Conservation (phyloP, 2,329 filamentous ascomycete species). For the Xylariaceae sp. region DNA sequence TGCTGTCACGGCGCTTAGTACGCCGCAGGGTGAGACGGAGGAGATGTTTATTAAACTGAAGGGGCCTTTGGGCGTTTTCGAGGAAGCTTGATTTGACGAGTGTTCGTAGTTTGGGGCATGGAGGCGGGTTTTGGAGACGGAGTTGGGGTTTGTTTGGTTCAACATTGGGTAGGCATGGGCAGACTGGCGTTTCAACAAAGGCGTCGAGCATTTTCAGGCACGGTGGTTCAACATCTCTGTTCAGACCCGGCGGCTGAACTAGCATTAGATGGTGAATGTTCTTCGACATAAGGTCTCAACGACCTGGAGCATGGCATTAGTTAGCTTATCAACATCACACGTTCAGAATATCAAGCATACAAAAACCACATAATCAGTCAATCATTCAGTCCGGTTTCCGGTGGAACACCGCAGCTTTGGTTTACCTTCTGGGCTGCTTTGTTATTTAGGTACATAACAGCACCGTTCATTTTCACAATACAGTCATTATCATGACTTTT, state of each 20-base stretch:
- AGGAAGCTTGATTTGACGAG: constrained; percentile 17
- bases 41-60: constrained; percentile 82
- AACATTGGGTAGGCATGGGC: not conserved
- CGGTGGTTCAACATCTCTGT: not conserved
- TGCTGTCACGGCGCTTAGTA: constrained; percentile 82
- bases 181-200: not conserved
- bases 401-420: no score
- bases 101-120: not conserved
- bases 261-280: not conserved
- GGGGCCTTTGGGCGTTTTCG: constrained; percentile 52
- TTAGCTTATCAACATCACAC: no score
- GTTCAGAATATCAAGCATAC: not conserved
- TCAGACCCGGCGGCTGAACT: not conserved
- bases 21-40: constrained; percentile 74
- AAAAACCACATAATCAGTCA: no score
- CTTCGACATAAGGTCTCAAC: no score
- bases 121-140: not conserved
- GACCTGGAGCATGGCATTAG: not conserved
- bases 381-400: no score
- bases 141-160: not conserved
- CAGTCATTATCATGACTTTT: no score
- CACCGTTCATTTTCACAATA: no score
- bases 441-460: no score
- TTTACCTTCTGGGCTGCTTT: no score
- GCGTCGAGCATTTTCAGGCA: not conserved